Base-by-base conservation (phyloP, 345 rosid genomes). In the Brassica carinata region DNA sequence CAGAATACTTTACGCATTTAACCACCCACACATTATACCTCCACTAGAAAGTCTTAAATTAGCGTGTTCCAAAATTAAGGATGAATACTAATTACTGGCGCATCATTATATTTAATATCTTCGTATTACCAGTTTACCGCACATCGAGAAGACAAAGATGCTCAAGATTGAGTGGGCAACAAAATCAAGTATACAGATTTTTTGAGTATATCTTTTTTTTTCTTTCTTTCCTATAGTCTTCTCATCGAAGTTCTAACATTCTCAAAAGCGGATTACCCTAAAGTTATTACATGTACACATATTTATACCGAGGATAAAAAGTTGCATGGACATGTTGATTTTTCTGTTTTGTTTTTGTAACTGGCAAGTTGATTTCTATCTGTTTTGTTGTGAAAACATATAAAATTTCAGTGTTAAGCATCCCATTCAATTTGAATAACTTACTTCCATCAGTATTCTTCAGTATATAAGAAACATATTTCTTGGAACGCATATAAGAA, bases 201-300 rank as follows among this genome's bases (percentile, higher is more conserved):
- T 13, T 43, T 45, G 51, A 79, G 11, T 36, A 4, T 64, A 23
- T 55, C 33, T 65, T 14, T 2, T 8, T 29, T 64, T 14, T 29
- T 1, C n/a, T 36, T 36, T 40, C 5, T 64, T 17, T 7, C 9
- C 18, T 14, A 51, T 64, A 29, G 59, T 70, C 13, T 81, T 8
- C 23, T 75, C 85, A 78, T 84, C 82, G 89, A 85, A 84, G 75
- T 85, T 82, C 89, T 83, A 84, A 87, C 91, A 87, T 88, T 85
- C 89, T 77, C 74, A 65, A 62, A n/a, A n/a, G n/a, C n/a, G n/a
- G n/a, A n/a, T n/a, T n/a, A n/a, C n/a, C n/a, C n/a, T n/a, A 78
- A 82, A 48, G 34, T 19, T 59, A 63, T 62, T 23, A 5, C 55
- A 13, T 43, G 4, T 31, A 61, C 30, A 13, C 15, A 30, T 30